Percentiles rank a stretch among this genome's conserved stretches.
phyloP scores from a whole-genome alignment of 345 rosid species.

The Arabidopsis arenosa region DNA sequence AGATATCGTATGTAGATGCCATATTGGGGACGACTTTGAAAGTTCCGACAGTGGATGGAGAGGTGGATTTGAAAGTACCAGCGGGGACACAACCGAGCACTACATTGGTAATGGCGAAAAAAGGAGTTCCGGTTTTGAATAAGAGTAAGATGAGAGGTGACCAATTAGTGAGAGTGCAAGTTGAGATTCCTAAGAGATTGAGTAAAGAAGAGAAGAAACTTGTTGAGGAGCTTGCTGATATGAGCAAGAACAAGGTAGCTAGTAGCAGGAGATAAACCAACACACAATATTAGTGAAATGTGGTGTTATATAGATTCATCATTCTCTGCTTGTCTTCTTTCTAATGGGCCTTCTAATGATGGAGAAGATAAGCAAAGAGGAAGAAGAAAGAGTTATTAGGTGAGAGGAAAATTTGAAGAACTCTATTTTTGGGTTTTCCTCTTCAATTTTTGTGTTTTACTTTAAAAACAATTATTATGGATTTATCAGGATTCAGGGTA shows the following conservation, averaged over 20 bases:
- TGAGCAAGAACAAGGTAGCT: conserved; percentile 86
- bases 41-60: conserved; percentile 94
- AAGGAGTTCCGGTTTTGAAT: conserved; percentile 87
- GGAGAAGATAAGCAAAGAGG: conserved; percentile 34
- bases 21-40: conserved; percentile 85
- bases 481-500: conserved; percentile 36
- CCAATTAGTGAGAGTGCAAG: conserved; percentile 95
- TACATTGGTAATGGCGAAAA: conserved; percentile 92
- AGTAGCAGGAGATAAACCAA: conserved; percentile 58
- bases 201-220: conserved; percentile 87
- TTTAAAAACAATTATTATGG: conserved; percentile 11
- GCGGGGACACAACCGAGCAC: conserved; percentile 94
- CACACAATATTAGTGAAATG: background rate
- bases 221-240: conserved; percentile 84
- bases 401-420: conserved; percentile 16
- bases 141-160: conserved; percentile 94
- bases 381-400: conserved; percentile 24
- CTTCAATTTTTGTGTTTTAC: conserved; percentile 29
- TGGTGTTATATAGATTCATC: conserved; percentile 35
- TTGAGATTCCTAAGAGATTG: conserved; percentile 94
- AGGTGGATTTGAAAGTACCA: conserved; percentile 93
- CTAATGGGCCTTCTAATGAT: conserved; percentile 9
- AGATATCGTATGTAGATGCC: conserved; percentile 89
- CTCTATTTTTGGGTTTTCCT: conserved; percentile 14
- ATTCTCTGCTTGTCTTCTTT: conserved; percentile 22